Evolutionary conservation across 768 basidiomycete species (phyloP), one percentile per base, ranked within the genome.

Genomic region (Brasilioporus rufonigricans): DNA sequence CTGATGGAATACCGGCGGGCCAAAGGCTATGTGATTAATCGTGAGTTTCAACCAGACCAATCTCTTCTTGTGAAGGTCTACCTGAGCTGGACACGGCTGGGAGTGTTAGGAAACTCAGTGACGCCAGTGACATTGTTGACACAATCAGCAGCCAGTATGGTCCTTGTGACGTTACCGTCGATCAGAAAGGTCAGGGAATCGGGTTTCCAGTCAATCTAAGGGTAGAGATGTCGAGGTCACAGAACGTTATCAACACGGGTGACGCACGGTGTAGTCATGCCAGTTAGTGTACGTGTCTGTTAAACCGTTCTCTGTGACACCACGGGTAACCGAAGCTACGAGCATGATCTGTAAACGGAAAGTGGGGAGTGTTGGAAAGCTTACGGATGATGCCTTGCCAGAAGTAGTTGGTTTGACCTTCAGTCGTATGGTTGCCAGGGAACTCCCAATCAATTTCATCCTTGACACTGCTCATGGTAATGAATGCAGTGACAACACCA

Each of bases 361-460:
- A 36, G 10, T 8, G 23, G n/a, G 8, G 13, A 7, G 16, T 19
- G 3, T 27, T 24, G 6, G 18, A 7, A 40, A 35, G 76, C 86
- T 61, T 65, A 86, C 85, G 83, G 50, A 89, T 80, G 50, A 76
- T 50, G 27, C 86, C 86, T 65, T 88, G 82, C 87, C 87, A 91
- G 74, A 89, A 91, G 62, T 75, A 87, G 66, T 93, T 93, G 36
- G 83, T 85, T 71, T 95, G 92, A 10, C 77, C 91, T 51, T 84
- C 65, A 2, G 80, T 81, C 3, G 83, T 85, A 19, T 71, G 63
- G 44, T 74, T 74, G 7, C 89, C 88, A 51, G 89, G 86, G 63
- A 85, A 92, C 66, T 91, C 89, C 89, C 91, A 91, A 59, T 93
- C 90, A 48, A 93, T 89, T 66, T 92, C 91, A 64, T 91, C 88